Percentiles rank a stretch among this genome's conserved stretches.
phyloP scores from a whole-genome alignment of 2,329 filamentous ascomycete genomes.

The Claviceps sp. region DNA sequence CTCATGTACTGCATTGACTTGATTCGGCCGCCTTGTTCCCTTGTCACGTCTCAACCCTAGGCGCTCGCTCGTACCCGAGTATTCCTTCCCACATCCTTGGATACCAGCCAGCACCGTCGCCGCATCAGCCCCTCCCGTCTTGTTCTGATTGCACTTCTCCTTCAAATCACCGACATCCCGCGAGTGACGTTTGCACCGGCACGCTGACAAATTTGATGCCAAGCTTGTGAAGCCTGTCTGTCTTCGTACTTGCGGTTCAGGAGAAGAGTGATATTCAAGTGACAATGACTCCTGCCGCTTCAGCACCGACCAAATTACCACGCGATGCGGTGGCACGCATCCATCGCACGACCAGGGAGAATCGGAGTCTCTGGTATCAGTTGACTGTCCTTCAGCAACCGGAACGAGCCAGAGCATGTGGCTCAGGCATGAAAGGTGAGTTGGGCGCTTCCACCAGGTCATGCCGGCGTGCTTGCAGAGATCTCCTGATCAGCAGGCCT shows the following conservation, averaged over 20 bases:
- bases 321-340: conserved; percentile 32
- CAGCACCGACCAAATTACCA: conserved; percentile 13
- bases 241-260: no score
- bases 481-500: no score
- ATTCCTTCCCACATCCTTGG: not conserved
- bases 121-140: not conserved
- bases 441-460: not conserved
- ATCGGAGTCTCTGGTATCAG: conserved; percentile 65
- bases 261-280: conserved; percentile 7
- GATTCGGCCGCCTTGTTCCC: not conserved
- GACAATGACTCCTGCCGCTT: conserved; percentile 21
- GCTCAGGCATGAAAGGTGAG: conserved; percentile 88
- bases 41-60: not conserved
- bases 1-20: not conserved
- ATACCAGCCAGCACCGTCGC: no score
- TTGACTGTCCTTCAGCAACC: conserved; percentile 87
- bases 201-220: not conserved
- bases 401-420: conserved; percentile 85
- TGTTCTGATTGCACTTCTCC: not conserved
- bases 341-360: conserved; percentile 49
- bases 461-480: not conserved
- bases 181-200: not conserved
- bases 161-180: not conserved
- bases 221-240: not conserved
- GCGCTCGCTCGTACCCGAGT: not conserved